A percentile compares a stretch with the other conserved stretches of the same genome.
These are phyloP conservation scores for Suillus variegatus DNA, from an alignment of 768 basidiomycete species.

Conservation along the genomic window DNA sequence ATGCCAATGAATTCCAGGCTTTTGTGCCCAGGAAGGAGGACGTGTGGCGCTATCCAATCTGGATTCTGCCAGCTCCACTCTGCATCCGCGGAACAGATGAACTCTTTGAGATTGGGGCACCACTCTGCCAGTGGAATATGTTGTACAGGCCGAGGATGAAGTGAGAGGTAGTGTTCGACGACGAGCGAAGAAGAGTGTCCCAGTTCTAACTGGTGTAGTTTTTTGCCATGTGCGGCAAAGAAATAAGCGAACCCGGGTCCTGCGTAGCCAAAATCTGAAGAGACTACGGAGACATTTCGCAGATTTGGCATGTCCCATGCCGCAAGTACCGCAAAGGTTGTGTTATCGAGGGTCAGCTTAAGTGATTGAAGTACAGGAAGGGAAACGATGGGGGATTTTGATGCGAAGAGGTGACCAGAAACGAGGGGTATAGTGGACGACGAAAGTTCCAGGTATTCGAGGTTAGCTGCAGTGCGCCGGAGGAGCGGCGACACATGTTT, in stretches of 20 bases:
- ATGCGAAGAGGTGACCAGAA: constrained; percentile 29
- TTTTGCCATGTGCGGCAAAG: constrained; percentile 64
- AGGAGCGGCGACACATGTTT: constrained; percentile 56
- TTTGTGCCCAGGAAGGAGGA: constrained; percentile 65
- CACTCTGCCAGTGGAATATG: constrained; percentile 58
- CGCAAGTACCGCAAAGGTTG: constrained; percentile 66
- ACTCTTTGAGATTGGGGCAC: constrained; percentile 69
- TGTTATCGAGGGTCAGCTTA: constrained; percentile 71
- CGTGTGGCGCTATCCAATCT: constrained; percentile 80
- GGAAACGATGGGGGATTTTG: constrained; percentile 26
- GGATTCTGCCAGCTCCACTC: constrained; percentile 82
- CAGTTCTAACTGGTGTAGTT: constrained; percentile 66
- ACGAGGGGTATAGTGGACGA: constrained; percentile 52
- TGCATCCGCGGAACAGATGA: constrained; percentile 76
- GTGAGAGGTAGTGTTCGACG: constrained; percentile 65
- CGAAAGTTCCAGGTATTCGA: constrained; percentile 71
- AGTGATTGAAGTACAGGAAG: constrained; percentile 70
- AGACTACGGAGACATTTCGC: constrained; percentile 64
- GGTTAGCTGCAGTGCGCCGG: constrained; percentile 47
- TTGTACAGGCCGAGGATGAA: constrained; percentile 36
- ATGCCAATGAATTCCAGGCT: constrained; percentile 68
- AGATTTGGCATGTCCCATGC: constrained; percentile 67
- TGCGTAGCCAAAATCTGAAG: constrained; percentile 72
- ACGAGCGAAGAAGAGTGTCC: constrained; percentile 70
- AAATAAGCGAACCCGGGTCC: constrained; percentile 63